Conservation (phyloP, 805 yeast genomes). For the Kazachstania kunashirensis region DNA sequence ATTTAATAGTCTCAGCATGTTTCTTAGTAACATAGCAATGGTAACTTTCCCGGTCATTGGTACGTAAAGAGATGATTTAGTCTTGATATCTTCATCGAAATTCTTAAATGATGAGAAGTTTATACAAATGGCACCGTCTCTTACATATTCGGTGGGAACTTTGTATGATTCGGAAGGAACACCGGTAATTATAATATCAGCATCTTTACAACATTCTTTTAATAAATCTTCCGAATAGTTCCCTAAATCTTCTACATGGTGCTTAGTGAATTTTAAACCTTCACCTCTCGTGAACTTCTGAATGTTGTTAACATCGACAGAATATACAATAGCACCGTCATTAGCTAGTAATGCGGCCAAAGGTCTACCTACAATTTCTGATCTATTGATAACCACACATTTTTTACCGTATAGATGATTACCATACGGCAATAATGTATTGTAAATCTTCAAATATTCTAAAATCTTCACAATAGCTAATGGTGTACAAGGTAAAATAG, state of each 20-base stretch:
- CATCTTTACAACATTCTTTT: slow-evolving; percentile 55
- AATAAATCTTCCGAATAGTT: slow-evolving; percentile 35
- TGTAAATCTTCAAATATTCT: slow-evolving; percentile 84
- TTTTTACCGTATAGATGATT: slow-evolving; percentile 91
- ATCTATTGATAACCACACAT: slow-evolving; percentile 79
- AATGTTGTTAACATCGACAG: slow-evolving; percentile 78
- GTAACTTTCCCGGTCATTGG: slow-evolving; percentile 97
- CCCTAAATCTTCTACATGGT: slow-evolving; percentile 58
- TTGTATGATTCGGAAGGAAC: slow-evolving; percentile 80
- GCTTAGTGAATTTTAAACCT: slow-evolving; percentile 71
- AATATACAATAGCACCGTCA: slow-evolving; percentile 94
- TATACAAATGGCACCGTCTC: slow-evolving; percentile 82
- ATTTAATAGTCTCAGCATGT: slow-evolving; percentile 69
- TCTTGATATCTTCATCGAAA: slow-evolving; percentile 73
- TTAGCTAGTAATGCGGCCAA: slow-evolving; percentile 91
- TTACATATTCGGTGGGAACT: slow-evolving; percentile 71
- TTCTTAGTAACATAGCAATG: slow-evolving; percentile 86
- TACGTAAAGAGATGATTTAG: slow-evolving; percentile 81
- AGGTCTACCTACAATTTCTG: slow-evolving; percentile 96
- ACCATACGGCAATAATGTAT: slow-evolving; percentile 72
- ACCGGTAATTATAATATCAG: slow-evolving; percentile 93
- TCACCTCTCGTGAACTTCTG: slow-evolving; percentile 93
- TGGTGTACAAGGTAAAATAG: slow-evolving; percentile 94
- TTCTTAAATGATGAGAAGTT: slow-evolving; percentile 87
- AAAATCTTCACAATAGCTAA: slow-evolving; percentile 87